phyloP scores from a whole-genome alignment of 2,329 filamentous ascomycete species.

The Colletotrichum sp. region DNA sequence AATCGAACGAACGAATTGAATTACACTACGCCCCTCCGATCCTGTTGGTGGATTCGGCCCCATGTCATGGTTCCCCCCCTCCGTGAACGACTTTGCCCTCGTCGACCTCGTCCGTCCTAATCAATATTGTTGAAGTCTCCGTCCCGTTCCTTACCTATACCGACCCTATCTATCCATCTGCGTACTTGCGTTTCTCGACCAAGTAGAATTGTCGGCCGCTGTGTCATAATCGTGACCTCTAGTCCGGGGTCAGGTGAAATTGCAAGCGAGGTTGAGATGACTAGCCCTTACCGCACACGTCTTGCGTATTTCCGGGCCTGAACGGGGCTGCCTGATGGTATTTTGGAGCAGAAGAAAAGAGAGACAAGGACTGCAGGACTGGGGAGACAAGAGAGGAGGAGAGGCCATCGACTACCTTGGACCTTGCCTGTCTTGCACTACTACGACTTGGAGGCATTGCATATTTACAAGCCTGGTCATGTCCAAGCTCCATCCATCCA shows the following conservation, averaged over 20 bases:
- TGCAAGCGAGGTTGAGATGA: neutral
- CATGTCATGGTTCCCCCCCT: neutral
- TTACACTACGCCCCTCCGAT: neutral
- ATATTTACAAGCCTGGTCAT: neutral
- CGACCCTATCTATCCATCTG: neutral
- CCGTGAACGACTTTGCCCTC: neutral
- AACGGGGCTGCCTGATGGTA: neutral
- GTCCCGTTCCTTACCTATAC: neutral
- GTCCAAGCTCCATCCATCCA: neutral
- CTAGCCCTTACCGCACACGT: neutral
- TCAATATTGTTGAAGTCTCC: neutral
- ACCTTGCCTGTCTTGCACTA: neutral
- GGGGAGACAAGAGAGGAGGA: neutral
- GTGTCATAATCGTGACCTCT: neutral
- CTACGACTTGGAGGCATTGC: neutral
- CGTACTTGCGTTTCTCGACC: neutral
- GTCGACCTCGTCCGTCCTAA: neutral
- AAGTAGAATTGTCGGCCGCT: neutral
- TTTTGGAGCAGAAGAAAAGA: neutral
- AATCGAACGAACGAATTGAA: slow-evolving; percentile 1
- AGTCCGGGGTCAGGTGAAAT: neutral
- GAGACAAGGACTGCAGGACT: neutral
- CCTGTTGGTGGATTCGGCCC: neutral
- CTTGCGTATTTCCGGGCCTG: neutral
- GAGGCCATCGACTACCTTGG: neutral